Evolutionary conservation across 768 basidiomycete species (phyloP).

Genomic region (Xanthoconium purpureum): DNA sequence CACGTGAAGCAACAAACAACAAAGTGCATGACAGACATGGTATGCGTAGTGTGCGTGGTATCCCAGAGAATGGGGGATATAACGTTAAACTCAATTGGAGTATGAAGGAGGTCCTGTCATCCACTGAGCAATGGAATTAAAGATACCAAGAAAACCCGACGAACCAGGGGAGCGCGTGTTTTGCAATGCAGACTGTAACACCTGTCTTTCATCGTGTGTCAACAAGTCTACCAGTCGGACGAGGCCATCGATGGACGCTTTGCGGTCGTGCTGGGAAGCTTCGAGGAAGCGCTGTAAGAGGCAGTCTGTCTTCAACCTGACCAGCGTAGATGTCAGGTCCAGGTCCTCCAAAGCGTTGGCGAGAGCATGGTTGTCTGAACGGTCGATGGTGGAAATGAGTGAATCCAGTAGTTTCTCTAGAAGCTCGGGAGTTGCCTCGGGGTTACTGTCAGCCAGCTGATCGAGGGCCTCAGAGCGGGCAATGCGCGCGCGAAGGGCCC

Average conservation of each 20-base stretch:
- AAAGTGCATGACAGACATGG: neutral
- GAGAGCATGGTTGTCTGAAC: slow-evolving; percentile 52
- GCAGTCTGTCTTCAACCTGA: slow-evolving; percentile 67
- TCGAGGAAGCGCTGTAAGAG: slow-evolving; percentile 64
- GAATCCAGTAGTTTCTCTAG: slow-evolving; percentile 61
- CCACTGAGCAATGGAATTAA: slow-evolving; percentile 2
- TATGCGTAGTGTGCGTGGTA: slow-evolving; percentile 13
- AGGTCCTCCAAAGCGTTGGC: slow-evolving; percentile 69
- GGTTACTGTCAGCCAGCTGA: slow-evolving; percentile 66
- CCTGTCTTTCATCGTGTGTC: slow-evolving; percentile 66
- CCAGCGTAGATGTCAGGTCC: slow-evolving; percentile 59
- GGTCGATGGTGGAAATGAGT: slow-evolving; percentile 52
- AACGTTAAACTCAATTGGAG: slow-evolving; percentile 20
- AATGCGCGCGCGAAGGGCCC: slow-evolving; percentile 83
- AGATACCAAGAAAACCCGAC: slow-evolving; percentile 19
- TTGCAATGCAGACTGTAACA: slow-evolving; percentile 60
- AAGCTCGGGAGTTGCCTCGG: slow-evolving; percentile 65
- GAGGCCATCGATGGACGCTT: slow-evolving; percentile 72
- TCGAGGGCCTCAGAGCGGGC: slow-evolving; percentile 64
- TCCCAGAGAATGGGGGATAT: slow-evolving; percentile 2
- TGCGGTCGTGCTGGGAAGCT: slow-evolving; percentile 70
- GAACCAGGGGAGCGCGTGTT: slow-evolving; percentile 58
- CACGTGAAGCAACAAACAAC: slow-evolving; percentile 1
- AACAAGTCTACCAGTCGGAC: slow-evolving; percentile 70
- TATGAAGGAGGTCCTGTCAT: slow-evolving; percentile 42